A percentile compares a stretch with the other conserved stretches of the same genome.
Evolutionary conservation across 306 rosid genomes (phyloP).

Genomic region (Rubus parviflorus): DNA sequence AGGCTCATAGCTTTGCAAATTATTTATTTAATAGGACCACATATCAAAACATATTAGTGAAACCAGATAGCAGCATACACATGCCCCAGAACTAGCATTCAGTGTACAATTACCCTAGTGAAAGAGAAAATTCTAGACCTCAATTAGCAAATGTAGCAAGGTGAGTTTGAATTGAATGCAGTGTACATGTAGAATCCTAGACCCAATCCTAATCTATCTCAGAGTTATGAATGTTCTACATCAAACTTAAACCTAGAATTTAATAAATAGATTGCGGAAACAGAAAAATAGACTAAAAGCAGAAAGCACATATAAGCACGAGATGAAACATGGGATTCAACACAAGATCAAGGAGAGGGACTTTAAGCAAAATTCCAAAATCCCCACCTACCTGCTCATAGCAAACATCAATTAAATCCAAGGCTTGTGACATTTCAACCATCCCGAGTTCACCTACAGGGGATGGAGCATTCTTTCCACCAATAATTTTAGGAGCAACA

Average conservation of each 20-base stretch:
- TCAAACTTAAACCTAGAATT: not conserved
- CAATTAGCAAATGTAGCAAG: not conserved
- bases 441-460: conserved; percentile 99
- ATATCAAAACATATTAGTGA: not conserved
- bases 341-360: not conserved
- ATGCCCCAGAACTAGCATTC: not conserved
- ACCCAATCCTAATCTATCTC: not conserved
- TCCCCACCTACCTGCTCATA: conserved; percentile 68
- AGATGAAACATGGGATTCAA: not conserved
- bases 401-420: conserved; percentile 73
- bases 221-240: not conserved
- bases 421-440: conserved; percentile 98
- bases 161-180: not conserved
- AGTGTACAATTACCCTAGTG: not conserved
- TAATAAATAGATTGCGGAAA: not conserved
- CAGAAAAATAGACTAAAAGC: not conserved
- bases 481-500: conserved; percentile 96
- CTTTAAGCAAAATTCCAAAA: not conserved
- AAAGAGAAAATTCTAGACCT: not conserved
- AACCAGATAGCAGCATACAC: not conserved
- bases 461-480: conserved; percentile 83
- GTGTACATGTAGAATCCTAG: not conserved
- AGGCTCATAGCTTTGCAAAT: not conserved
- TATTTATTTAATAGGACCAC: not conserved
- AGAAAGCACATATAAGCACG: not conserved